Conservation (phyloP, 2,329 filamentous ascomycete genomes). For the Periconia sp. region DNA sequence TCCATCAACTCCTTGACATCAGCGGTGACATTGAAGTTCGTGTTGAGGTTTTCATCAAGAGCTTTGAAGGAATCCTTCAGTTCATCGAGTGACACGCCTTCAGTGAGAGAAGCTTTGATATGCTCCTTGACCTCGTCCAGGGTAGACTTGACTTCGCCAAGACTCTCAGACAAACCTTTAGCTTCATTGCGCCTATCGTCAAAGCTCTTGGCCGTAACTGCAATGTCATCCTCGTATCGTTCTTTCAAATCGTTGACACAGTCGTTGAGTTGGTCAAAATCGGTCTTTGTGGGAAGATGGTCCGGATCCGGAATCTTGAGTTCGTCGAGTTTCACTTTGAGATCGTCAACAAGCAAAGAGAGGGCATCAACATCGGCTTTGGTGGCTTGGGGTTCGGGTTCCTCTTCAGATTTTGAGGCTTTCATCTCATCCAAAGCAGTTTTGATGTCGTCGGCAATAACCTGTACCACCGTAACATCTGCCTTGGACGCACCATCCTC, state of each 20-base stretch:
- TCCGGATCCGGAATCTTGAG: constrained; percentile 72
- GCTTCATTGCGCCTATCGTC: constrained; percentile 85
- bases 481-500: constrained; percentile 71
- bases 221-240: constrained; percentile 71
- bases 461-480: constrained; percentile 75
- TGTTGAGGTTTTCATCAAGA: constrained; percentile 66
- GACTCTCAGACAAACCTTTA: constrained; percentile 73
- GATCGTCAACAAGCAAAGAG: constrained; percentile 78
- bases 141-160: constrained; percentile 75
- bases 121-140: constrained; percentile 78
- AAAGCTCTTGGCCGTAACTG: constrained; percentile 74
- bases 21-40: constrained; percentile 47
- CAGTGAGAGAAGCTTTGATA: constrained; percentile 73
- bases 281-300: constrained; percentile 72
- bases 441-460: constrained; percentile 77
- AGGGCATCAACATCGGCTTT: constrained; percentile 82
- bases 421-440: constrained; percentile 70
- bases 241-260: constrained; percentile 63
- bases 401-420: constrained; percentile 50
- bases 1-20: constrained; percentile 65
- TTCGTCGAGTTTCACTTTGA: constrained; percentile 76
- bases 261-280: constrained; percentile 65
- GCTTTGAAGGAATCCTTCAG: constrained; percentile 64
- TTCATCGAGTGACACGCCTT: constrained; percentile 66
- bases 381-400: constrained; percentile 64